Evolutionary conservation across 179 eudicot species (phyloP), one percentile per base, ranked within the genome.

Genomic region (Camellia oleifera): DNA sequence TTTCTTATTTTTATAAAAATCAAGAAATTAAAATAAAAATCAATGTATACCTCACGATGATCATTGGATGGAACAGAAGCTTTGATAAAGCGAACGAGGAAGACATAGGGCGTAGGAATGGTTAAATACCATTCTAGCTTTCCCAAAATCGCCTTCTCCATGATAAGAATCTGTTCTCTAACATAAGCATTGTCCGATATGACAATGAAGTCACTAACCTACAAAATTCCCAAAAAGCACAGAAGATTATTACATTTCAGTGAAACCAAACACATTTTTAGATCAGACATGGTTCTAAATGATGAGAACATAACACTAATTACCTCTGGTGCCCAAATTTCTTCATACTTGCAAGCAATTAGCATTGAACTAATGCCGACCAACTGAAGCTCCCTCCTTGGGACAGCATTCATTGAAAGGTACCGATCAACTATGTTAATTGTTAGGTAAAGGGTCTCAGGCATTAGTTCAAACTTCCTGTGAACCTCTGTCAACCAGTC

Each of bases 291-390:
- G 40, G 40, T 32, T 32, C 2, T 32, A 26, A 14, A 57, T 57
- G 62, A 57, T 57, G 62, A 57, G 17, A 57, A 62, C 9, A 17
- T 4, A 48, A 48, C 52, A 48, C 52, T 17, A 1, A n/a, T 48
- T 82, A 92, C 97, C 91, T 94, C 92, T 4, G 97, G 98, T 67
- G 94, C 97, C 97, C 98, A 94, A 46, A 94, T 92, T 68, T 94
- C 97, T 78, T 92, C 98, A 76, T 94, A 94, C 81, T 94, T 94
- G 94, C 92, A 92, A 45, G 98, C 93, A 75, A 94, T 87, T 73
- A 94, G 89, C 98, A 94, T 92, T 78, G 95, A 85, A 70, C 93
- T 85, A 2, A 94, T 84, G 46, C 98, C 97, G 74, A 92, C 89
- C 82, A 94, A 84, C 85, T 94, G 98, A 81, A 94, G 84, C 70